Evolutionary conservation across 2,329 filamentous ascomycete species (phyloP), one percentile per base, ranked within the genome.

Genomic region (Neurospora sp.): DNA sequence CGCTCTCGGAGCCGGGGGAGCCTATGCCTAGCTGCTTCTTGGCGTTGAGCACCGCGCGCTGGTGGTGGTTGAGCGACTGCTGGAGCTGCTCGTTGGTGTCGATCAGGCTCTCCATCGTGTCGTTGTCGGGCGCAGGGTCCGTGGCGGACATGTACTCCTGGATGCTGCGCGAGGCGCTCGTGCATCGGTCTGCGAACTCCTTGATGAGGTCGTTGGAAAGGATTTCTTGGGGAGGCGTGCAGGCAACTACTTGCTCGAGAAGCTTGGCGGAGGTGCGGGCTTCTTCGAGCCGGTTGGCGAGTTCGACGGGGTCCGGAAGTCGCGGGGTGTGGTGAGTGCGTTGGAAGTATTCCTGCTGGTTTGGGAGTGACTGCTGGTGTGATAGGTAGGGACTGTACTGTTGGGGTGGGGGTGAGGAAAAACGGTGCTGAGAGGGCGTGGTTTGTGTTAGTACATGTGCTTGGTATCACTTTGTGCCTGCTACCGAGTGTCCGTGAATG

Each of bases 41-140:
- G 2, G 88, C 87, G 71, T 84, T 85, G n/a, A 90, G 81, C 52
- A 96, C 83, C 10, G 93, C 91, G 69, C 93, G 89, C 79, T 97
- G 93, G 79, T 97, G 93, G 77, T 93, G 90, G 73, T 89, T 96
- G 52, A 95, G 84, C 0, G 94, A 90, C 66, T 92, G 88, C 72
- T 93, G 92, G 38, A 99, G 84, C 78, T 95, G 91, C 80, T 98
- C 96, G 78, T 97, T 97, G 15, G 93, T 96, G 79, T 97, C 93
- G 76, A 99, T 97, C 72, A 99, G 83, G 15, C 89, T 94, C 78
- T 96, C 89, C 87, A 98, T 93, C 1, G 95, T 98, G 74, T 97
- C 91, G 76, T 97, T 95, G 79, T 98, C 96, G 0, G 95, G 94
- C 0, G 87, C 78, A 0, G 95, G 94, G 77, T 93, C 87, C 70